Evolutionary conservation across 495 filamentous ascomycete genomes (phyloP), one percentile per base, ranked within the genome.

Genomic region (Amniculicola lignicola): DNA sequence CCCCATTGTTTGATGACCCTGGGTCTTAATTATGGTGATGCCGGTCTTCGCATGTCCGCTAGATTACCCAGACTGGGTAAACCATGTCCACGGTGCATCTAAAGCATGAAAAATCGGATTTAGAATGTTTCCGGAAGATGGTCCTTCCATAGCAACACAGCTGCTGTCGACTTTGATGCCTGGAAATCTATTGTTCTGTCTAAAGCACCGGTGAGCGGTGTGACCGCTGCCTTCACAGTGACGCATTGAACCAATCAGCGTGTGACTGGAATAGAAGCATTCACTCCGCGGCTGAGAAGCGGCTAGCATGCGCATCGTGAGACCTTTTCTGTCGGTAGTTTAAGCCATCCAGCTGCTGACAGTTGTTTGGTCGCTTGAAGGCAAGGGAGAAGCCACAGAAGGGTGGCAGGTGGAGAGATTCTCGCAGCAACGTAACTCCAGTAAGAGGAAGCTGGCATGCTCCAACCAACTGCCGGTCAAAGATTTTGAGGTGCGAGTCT

Each of bases 91-190:
- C 22, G 16, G 19, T 53, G 59, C 49, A 50, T 57, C 25, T 27
- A 58, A 57, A 12, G 54, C 54, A 58, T 58, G 40, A 62, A 42
- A 19, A n/a, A 37, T 39, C 47, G 18, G 53, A 51, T 53, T 38
- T 54, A 40, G 38, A 50, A 33, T 42, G 43, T 49, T 60, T 59
- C 48, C 48, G 56, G 48, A 53, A 52, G 29, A 21, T 27, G 48
- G 27, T 52, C 56, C 41, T 59, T 53, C 56, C 56, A 59, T 59
- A 53, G 49, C 49, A 60, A 46, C 56, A 14, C 39, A 39, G 46
- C 47, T 24, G n/a, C n/a, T n/a, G n/a, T n/a, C n/a, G 25, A 46
- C 25, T 18, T 16, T 18, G 7, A 37, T 28, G 38, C 19, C 38
- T 44, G 15, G 46, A 31, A 41, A 53, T 39, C 15, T 24, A 6